phyloP scores from a whole-genome alignment of 2,329 filamentous ascomycete species.

The Colletotrichum tropicale region DNA sequence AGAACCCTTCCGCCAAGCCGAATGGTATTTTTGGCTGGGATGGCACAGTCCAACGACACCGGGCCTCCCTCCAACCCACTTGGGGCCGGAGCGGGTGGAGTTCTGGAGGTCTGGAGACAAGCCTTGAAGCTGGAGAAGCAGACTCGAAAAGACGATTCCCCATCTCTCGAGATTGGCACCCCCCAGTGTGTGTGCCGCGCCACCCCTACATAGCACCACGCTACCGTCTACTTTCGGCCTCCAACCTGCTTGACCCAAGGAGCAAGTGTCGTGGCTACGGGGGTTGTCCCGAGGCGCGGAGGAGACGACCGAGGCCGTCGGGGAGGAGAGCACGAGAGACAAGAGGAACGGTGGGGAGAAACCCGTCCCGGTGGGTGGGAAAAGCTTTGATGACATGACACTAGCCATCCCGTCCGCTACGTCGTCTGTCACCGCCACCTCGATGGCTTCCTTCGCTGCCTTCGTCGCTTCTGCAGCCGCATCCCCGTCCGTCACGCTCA shows the following conservation, averaged over 20 bases:
- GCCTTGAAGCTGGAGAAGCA: slow-evolving; percentile 17
- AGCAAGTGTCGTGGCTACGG: slow-evolving; percentile 1
- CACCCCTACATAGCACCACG: background rate
- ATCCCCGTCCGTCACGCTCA: background rate
- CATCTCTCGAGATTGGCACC: background rate
- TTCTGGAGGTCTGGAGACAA: slow-evolving; percentile 10
- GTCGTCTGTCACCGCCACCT: slow-evolving; percentile 11
- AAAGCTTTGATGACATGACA: slow-evolving; percentile 11
- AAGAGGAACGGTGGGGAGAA: background rate
- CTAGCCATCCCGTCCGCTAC: background rate
- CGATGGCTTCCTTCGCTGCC: background rate
- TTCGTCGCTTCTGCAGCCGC: background rate
- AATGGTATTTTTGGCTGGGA: slow-evolving; percentile 13
- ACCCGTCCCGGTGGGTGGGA: background rate
- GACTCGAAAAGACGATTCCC: background rate
- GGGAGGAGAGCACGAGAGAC: slow-evolving; percentile 1
- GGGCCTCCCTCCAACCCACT: slow-evolving; percentile 4
- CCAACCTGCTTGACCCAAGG: background rate
- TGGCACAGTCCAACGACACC: slow-evolving; percentile 20
- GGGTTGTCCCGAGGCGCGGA: slow-evolving; percentile 2
- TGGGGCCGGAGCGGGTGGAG: background rate
- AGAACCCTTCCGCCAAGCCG: background rate
- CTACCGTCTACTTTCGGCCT: background rate
- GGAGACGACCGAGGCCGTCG: background rate
- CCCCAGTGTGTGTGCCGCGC: background rate